These are phyloP conservation scores for Periglandula ipomoeae DNA, from an alignment of 2,329 filamentous ascomycete species.

Conservation along the genomic window DNA sequence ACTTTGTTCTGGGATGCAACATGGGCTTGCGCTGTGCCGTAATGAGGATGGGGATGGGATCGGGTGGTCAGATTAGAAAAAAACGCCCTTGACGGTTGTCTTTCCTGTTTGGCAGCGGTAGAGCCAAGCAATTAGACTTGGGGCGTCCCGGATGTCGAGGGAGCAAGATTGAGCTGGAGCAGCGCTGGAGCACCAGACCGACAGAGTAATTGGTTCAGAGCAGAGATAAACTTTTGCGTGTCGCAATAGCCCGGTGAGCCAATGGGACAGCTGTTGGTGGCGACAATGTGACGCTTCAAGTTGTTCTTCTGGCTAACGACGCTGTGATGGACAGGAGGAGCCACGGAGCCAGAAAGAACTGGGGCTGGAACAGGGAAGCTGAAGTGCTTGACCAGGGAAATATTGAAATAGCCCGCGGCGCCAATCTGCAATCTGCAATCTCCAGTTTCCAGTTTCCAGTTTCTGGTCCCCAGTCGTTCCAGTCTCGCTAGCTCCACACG, in stretches of 20 bases:
- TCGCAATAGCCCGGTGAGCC: background rate
- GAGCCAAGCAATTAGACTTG: no score
- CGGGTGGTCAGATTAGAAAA: no score
- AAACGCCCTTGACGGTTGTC: no score
- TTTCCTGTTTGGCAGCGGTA: no score
- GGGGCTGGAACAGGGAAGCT: conserved; percentile 3
- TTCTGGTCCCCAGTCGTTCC: no score
- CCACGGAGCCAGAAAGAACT: background rate
- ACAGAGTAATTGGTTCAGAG: no score
- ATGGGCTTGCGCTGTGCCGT: background rate
- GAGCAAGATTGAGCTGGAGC: no score
- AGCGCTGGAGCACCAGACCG: no score
- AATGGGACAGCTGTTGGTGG: conserved; percentile 2
- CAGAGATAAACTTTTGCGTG: background rate
- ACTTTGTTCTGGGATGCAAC: background rate
- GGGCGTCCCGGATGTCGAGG: no score
- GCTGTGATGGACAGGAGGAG: background rate
- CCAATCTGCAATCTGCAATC: background rate
- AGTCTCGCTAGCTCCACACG: background rate
- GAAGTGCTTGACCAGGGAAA: background rate
- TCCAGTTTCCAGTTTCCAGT: background rate
- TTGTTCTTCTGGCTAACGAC: background rate
- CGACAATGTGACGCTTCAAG: background rate
- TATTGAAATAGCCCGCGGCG: background rate
- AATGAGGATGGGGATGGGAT: background rate